Base-by-base conservation (phyloP, 768 basidiomycete species). In the Suillus placidus region DNA sequence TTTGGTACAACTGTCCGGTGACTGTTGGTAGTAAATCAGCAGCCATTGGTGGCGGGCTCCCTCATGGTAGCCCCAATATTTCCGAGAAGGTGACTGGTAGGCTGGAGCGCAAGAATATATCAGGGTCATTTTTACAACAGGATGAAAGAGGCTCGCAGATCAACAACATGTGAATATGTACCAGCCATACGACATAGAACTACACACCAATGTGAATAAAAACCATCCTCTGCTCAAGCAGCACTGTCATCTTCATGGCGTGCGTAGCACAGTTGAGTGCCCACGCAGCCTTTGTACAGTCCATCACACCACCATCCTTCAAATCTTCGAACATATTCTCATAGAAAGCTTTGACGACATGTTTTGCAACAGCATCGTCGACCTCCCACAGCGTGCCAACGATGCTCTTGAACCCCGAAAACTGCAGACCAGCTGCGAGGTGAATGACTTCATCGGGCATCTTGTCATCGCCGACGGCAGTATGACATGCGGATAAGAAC, bases 401-500 rank as follows among this genome's bases (percentile, higher is more conserved):
- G 20, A 43, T 18, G 16, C 43, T 20, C 20, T 20, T 43, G 43
- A 43, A 43, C 43, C 43, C 20, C 1, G 43, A 43, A n/a, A 69
- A 63, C 42, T 72, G 65, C 64, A 74, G 61, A 6, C 70, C 72
- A 14, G 72, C 68, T n/a, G 72, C 71, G 10, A 74, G 65, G 45
- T 74, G 73, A 5, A 72, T 52, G 4, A 63, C 62, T 57, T 74
- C 73, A 18, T 71, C 71, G 1, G 69, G 69, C 0, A 60, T 65
- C 40, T 37, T 47, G 5, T 38, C 35, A n/a, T 71, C 65, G 13
- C 72, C 72, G 9, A 61, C 66, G 6, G 73, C 73, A 6, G 73
- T 74, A 23, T 43, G 20, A 20, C 43, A 43, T 0, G 72, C 72
- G 13, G 72, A 72, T 32, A 74, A 61, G 16, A 62, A 66, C 23